Evolutionary conservation across 2,329 filamentous ascomycete species (phyloP).

Genomic region (Epichloe bromicola): DNA sequence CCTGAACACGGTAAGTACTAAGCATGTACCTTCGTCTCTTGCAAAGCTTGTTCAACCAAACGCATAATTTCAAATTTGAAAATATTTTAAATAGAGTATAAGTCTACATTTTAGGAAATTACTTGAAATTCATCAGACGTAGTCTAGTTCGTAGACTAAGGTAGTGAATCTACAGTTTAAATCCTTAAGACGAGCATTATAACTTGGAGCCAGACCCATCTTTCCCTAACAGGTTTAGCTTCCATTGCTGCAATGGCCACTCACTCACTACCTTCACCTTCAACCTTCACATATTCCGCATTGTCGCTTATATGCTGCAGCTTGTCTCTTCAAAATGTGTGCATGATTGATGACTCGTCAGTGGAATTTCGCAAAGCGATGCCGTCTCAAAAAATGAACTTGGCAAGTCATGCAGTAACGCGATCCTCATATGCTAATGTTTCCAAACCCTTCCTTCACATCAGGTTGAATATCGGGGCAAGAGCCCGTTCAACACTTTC

Average conservation of each 20-base stretch:
- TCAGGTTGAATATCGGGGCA: background rate
- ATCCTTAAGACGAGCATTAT: background rate
- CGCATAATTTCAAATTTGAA: background rate
- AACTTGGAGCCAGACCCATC: background rate
- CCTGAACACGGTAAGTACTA: background rate
- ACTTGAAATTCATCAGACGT: no score
- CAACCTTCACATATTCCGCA: background rate
- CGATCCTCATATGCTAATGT: slow-evolving; percentile 5
- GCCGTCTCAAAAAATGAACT: slow-evolving; percentile 7
- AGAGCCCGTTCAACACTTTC: slow-evolving; percentile 38
- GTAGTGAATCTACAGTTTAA: background rate
- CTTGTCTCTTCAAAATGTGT: background rate
- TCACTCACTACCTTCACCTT: no score
- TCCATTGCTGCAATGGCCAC: no score
- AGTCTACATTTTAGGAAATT: background rate
- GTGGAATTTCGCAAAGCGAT: slow-evolving; percentile 5
- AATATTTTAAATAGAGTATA: background rate
- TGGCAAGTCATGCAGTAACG: slow-evolving; percentile 5
- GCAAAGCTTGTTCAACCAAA: background rate
- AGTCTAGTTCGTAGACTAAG: no score
- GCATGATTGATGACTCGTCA: background rate
- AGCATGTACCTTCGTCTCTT: background rate
- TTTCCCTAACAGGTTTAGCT: background rate
- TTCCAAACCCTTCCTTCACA: slow-evolving; percentile 12
- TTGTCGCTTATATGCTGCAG: background rate